Conservation (phyloP, 169 alveolate genomes). For the Nephromyces sp. region DNA sequence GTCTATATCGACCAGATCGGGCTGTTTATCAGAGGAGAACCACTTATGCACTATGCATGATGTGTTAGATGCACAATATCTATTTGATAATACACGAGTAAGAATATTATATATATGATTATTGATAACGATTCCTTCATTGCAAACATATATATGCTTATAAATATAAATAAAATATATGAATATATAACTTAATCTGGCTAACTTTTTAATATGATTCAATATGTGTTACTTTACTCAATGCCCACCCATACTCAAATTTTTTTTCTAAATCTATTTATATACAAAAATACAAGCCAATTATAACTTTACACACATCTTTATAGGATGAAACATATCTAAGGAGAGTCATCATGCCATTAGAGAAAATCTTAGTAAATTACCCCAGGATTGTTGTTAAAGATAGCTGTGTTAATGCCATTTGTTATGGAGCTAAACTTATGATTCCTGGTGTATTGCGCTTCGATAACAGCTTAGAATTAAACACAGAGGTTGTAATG, state of each 20-base stretch:
- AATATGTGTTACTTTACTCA: no score
- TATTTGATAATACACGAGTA: constrained; percentile 50
- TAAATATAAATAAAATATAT: no score
- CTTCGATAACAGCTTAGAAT: constrained; percentile 91
- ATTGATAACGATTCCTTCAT: no score
- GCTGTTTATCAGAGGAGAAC: constrained; percentile 90
- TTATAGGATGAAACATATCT: constrained; percentile 92
- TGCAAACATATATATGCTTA: no score
- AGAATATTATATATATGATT: not conserved
- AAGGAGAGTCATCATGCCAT: constrained; percentile 91
- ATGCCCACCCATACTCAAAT: no score
- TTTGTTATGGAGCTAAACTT: constrained; percentile 98
- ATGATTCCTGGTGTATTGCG: constrained; percentile 96
- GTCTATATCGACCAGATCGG: no score
- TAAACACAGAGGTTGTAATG: constrained; percentile 88
- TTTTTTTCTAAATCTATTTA: no score
- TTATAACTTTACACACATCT: no score
- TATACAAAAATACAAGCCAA: no score
- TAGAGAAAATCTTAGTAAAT: constrained; percentile 86
- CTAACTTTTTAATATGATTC: no score
- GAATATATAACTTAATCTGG: no score
- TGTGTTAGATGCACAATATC: constrained; percentile 92
- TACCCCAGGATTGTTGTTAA: constrained; percentile 96
- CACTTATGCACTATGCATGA: constrained; percentile 99
- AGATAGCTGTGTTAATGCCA: constrained; percentile 98